Evolutionary conservation across 257 asterid genomes (phyloP).

Genomic region (Jaltomata sinuosa): DNA sequence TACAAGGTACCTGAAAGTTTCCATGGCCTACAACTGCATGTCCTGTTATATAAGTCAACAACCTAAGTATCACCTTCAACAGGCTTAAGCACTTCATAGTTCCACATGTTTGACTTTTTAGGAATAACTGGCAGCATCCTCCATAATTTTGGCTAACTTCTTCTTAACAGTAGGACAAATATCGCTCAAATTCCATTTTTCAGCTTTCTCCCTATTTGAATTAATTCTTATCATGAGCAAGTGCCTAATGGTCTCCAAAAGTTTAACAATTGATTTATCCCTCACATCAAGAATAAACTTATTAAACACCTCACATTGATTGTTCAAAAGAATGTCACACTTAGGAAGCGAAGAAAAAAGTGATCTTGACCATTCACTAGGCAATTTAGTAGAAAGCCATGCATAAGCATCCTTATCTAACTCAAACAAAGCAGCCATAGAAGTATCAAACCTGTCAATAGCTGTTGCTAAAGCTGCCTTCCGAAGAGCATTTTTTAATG

Average conservation of each 20-base stretch:
- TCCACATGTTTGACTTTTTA: not conserved
- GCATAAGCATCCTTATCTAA: not conserved
- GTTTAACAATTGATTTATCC: not conserved
- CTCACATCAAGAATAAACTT: not conserved
- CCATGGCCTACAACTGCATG: slow-evolving; percentile 6
- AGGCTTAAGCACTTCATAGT: not conserved
- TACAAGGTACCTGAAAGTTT: not conserved
- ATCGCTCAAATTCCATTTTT: not conserved
- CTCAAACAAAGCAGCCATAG: not conserved
- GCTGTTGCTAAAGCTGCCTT: not conserved
- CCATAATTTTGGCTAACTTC: not conserved
- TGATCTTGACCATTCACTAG: not conserved
- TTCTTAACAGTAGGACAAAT: not conserved
- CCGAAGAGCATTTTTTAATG: not conserved
- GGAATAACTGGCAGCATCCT: not conserved
- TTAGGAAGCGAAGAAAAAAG: not conserved
- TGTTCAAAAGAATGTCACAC: not conserved
- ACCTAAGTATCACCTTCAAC: not conserved
- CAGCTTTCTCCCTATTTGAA: not conserved
- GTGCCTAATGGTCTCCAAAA: not conserved
- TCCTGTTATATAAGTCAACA: not conserved
- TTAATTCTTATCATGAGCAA: not conserved
- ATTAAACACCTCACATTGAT: not conserved
- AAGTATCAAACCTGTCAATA: not conserved
- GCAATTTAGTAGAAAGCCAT: not conserved